Percentiles rank a stretch among this genome's conserved stretches.
Conservation (phyloP, 352 stramenopile species). For the Saprolegnia diclina region DNA sequence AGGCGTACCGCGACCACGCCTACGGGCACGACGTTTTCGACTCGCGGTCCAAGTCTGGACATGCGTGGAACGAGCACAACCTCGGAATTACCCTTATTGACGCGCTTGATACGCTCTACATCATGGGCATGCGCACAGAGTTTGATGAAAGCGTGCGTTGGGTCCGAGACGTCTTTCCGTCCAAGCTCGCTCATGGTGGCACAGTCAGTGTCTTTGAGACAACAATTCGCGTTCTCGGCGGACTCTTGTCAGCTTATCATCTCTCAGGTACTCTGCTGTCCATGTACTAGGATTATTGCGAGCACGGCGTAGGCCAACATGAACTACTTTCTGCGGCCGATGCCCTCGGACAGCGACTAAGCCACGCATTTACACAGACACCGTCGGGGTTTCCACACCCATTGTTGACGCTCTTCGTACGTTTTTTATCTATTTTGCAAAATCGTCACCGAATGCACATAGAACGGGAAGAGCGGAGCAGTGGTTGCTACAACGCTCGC, state of each 20-base stretch:
- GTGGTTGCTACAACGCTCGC: background rate
- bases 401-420: slow-evolving; percentile 2
- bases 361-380: background rate
- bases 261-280: slow-evolving; percentile 22
- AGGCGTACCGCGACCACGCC: slow-evolving; percentile 61
- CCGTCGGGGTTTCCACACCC: slow-evolving; percentile 11
- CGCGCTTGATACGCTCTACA: slow-evolving; percentile 23
- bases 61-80: slow-evolving; percentile 12
- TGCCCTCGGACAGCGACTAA: slow-evolving; percentile 4
- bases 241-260: slow-evolving; percentile 24
- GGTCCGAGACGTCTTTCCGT: slow-evolving; percentile 6
- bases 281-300: background rate
- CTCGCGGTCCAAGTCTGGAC: background rate
- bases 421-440: background rate
- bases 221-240: slow-evolving; percentile 24
- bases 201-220: slow-evolving; percentile 20
- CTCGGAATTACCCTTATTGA: slow-evolving; percentile 15
- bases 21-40: slow-evolving; percentile 46
- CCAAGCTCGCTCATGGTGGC: background rate
- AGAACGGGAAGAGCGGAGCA: background rate
- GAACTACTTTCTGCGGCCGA: slow-evolving; percentile 9
- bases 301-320: background rate
- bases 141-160: slow-evolving; percentile 23
- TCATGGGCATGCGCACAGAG: slow-evolving; percentile 20
- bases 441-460: background rate